These are phyloP conservation scores for Odontarrhena argentea DNA, from an alignment of 345 rosid genomes.

Conservation along the genomic window DNA sequence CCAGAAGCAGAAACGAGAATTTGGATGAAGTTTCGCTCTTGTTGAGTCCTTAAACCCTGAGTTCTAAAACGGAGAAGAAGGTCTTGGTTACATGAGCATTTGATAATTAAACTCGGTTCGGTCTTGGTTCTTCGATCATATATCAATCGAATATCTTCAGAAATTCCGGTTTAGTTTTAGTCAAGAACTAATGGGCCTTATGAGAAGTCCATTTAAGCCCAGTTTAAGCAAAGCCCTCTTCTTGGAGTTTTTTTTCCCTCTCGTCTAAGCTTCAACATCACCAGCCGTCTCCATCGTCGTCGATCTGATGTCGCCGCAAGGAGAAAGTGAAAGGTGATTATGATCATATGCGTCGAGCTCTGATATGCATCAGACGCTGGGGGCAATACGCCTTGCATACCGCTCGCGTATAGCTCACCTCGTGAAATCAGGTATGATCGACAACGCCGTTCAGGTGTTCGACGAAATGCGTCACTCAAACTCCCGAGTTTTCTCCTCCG, in stretches of 20 bases:
- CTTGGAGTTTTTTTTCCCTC: constrained; percentile 25
- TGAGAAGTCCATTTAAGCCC: constrained; percentile 13
- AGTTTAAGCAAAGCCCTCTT: constrained; percentile 18
- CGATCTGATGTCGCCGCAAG: constrained; percentile 42
- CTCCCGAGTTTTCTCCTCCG: constrained; percentile 73
- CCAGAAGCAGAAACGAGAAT: constrained; percentile 1
- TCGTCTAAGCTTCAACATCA: constrained; percentile 24
- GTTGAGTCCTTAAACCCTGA: constrained; percentile 39
- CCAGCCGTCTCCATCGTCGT: constrained; percentile 35
- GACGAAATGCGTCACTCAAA: constrained; percentile 83
- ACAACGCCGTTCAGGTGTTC: constrained; percentile 80
- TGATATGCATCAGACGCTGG: constrained; percentile 86
- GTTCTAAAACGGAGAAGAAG: constrained; percentile 18
- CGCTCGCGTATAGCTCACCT: constrained; percentile 64
- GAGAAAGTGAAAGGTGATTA: constrained; percentile 32
- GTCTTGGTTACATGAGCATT: too few relatives aligned
- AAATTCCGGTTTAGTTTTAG: background rate
- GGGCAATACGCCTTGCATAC: constrained; percentile 81
- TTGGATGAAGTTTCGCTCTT: constrained; percentile 19
- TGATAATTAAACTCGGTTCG: too few relatives aligned
- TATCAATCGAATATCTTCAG: too few relatives aligned
- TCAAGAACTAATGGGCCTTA: constrained; percentile 1
- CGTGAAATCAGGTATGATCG: constrained; percentile 75
- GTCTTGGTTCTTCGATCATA: too few relatives aligned
- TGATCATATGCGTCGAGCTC: constrained; percentile 44